Conservation (phyloP, 306 rosid species). For the Potentilla sterilis region DNA sequence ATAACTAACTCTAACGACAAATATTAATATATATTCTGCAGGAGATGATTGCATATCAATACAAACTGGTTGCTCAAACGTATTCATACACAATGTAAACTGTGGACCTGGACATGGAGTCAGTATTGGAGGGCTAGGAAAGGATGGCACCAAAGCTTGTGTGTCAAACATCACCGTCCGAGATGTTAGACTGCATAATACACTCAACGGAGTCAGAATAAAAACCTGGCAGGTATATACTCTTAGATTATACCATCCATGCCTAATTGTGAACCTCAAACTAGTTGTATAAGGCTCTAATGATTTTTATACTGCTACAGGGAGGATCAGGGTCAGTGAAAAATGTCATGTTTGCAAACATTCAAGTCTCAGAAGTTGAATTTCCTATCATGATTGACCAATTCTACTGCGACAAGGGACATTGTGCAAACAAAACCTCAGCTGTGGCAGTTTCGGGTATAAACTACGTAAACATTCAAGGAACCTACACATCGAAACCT, state of each 20-base stretch:
- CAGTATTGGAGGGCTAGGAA: constrained; percentile 75
- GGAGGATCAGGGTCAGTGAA: constrained; percentile 83
- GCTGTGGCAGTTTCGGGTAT: constrained; percentile 73
- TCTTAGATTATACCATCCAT: background rate
- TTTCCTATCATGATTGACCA: constrained; percentile 74
- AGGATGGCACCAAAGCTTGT: constrained; percentile 63
- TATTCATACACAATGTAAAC: constrained; percentile 54
- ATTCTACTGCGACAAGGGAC: constrained; percentile 63
- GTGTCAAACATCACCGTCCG: constrained; percentile 76
- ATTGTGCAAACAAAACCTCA: constrained; percentile 53
- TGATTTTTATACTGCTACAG: constrained; percentile 28
- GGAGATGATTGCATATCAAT: constrained; percentile 78
- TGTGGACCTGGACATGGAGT: constrained; percentile 81
- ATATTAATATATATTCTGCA: constrained; percentile 16
- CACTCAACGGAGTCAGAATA: constrained; percentile 73
- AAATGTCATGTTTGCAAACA: constrained; percentile 64
- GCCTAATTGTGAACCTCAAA: background rate
- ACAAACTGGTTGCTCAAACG: constrained; percentile 68
- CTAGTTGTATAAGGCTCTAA: background rate
- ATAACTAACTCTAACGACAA: background rate
- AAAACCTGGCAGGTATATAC: constrained; percentile 82
- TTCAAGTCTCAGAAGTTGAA: constrained; percentile 62
- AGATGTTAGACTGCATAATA: constrained; percentile 47
- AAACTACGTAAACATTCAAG: constrained; percentile 47
- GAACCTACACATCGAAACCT: constrained; percentile 58